Percentiles rank a stretch among this genome's conserved stretches.
phyloP scores from a whole-genome alignment of 441 rosid genomes.

The Erodium texanum region DNA sequence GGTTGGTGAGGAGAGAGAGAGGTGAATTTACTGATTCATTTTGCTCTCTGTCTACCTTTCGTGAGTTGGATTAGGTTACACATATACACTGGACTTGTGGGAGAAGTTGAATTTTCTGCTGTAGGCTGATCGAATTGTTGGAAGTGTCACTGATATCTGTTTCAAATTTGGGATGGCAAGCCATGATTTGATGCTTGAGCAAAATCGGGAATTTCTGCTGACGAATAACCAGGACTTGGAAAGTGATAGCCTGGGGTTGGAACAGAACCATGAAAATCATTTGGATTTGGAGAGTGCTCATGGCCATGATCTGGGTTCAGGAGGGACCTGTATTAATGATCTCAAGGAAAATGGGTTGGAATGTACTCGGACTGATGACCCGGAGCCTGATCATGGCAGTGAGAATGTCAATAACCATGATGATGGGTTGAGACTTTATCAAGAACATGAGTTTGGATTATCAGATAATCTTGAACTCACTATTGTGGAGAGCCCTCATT shows the following conservation, averaged over 20 bases:
- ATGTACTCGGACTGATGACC: conserved; percentile 35
- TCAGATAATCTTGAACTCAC: conserved; percentile 45
- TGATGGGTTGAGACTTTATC: conserved; percentile 47
- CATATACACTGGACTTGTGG: no score
- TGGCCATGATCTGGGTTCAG: no score
- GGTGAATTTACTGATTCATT: background rate
- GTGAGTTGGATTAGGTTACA: no score
- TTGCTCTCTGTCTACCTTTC: no score
- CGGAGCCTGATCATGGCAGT: conserved; percentile 52
- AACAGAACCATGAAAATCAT: conserved; percentile 41
- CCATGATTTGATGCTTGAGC: background rate
- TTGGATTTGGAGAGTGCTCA: conserved; percentile 32
- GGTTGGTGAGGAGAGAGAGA: no score
- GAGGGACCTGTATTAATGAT: no score
- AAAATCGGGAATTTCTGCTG: background rate
- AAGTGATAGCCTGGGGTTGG: background rate
- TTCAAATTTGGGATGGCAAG: background rate
- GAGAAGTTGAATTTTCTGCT: no score
- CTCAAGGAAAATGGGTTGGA: conserved; percentile 11
- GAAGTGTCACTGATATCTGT: no score
- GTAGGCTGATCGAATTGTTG: no score
- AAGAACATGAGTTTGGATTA: conserved; percentile 50
- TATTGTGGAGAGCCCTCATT: conserved; percentile 58
- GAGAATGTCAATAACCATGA: conserved; percentile 55
- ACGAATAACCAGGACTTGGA: background rate